A percentile compares a stretch with the other conserved stretches of the same genome.
These are phyloP conservation scores for Claviceps sp. DNA, from an alignment of 2,329 filamentous ascomycete species.

Conservation along the genomic window DNA sequence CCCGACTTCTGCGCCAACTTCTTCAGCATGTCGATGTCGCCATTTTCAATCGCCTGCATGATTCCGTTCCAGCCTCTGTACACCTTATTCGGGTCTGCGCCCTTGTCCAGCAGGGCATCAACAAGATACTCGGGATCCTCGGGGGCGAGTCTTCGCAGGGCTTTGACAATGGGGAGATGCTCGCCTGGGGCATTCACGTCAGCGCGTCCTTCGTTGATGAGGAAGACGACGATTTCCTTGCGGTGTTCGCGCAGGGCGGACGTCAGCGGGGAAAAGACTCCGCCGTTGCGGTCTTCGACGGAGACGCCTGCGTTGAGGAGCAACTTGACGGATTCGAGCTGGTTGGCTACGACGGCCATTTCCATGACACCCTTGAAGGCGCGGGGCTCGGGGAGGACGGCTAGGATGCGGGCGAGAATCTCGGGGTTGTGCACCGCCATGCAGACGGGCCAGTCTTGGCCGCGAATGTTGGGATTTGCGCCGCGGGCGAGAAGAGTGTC, in stretches of 20 bases:
- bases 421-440: constrained; percentile 51
- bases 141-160: constrained; percentile 43
- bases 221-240: constrained; percentile 45
- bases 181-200: constrained; percentile 56
- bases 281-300: constrained; percentile 59
- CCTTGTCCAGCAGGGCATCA: constrained; percentile 46
- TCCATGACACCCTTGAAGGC: constrained; percentile 55
- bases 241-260: constrained; percentile 51
- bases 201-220: constrained; percentile 47
- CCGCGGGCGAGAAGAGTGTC: constrained; percentile 44
- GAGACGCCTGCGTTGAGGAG: constrained; percentile 50
- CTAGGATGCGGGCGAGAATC: constrained; percentile 45
- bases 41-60: constrained; percentile 52
- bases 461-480: constrained; percentile 48
- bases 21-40: constrained; percentile 39
- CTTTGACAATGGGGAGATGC: constrained; percentile 58
- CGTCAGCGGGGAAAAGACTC: constrained; percentile 57
- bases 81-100: constrained; percentile 54
- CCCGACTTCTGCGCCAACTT: constrained; percentile 35
- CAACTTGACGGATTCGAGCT: constrained; percentile 53
- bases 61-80: constrained; percentile 54
- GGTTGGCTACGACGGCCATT: constrained; percentile 51
- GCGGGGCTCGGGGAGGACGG: constrained; percentile 41
- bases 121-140: constrained; percentile 43
- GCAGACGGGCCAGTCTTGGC: constrained; percentile 57